phyloP scores from a whole-genome alignment of 805 yeast species.

The Myxozyma neglecta region DNA sequence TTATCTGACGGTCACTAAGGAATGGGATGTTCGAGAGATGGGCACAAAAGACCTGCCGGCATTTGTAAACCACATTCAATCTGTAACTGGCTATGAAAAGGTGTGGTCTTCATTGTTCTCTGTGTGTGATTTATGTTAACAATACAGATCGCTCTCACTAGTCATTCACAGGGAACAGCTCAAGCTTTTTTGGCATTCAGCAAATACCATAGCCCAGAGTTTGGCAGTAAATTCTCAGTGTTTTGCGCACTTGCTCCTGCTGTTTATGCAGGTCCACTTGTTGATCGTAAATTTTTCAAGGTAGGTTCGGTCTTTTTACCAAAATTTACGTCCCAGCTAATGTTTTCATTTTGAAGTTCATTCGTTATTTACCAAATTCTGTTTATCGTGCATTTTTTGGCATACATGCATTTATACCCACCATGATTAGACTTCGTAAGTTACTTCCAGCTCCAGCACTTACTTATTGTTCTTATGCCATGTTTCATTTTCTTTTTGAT shows the following conservation, averaged over 20 bases:
- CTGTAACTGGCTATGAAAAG: conserved; percentile 39
- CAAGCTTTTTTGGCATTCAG: conserved; percentile 74
- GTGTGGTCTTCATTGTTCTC: conserved; percentile 12
- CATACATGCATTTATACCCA: conserved; percentile 70
- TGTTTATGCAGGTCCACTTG: conserved; percentile 76
- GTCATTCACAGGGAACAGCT: conserved; percentile 94
- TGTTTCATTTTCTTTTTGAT: conserved; percentile 83
- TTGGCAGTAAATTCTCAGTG: conserved; percentile 58
- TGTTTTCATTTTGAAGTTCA: conserved; percentile 12
- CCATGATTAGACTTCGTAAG: conserved; percentile 62
- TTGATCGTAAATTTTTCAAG: conserved; percentile 50
- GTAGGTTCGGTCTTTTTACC: conserved; percentile 3
- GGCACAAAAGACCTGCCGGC: conserved; percentile 76
- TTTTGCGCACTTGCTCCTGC: conserved; percentile 89
- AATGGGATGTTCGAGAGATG: conserved; percentile 88
- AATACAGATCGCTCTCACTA: conserved; percentile 59
- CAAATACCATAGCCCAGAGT: conserved; percentile 44
- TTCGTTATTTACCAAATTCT: conserved; percentile 34
- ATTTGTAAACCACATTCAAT: conserved; percentile 61
- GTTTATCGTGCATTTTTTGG: conserved; percentile 60
- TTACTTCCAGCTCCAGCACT: conserved; percentile 46
- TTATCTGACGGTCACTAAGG: conserved; percentile 33
- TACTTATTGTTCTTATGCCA: conserved; percentile 63
- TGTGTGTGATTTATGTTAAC: conserved; percentile 34
- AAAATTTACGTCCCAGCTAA: not conserved